Percentiles rank a stretch among this genome's conserved stretches.
These are phyloP conservation scores for Venturia oleaginea DNA, from an alignment of 2,329 filamentous ascomycete species.

Conservation along the genomic window DNA sequence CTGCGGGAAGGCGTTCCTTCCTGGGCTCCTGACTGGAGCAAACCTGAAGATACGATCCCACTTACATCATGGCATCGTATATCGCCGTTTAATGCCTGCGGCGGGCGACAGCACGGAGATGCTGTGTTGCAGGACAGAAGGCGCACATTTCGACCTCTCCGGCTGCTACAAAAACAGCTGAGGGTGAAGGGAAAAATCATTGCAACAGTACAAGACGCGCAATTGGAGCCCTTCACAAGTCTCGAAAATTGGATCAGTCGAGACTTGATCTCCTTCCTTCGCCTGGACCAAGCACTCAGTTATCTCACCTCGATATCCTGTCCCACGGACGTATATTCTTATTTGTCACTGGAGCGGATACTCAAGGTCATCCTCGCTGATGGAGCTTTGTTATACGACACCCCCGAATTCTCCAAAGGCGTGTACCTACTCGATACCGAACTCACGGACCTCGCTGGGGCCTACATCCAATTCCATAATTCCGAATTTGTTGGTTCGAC, in stretches of 20 bases:
- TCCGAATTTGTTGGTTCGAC: neutral
- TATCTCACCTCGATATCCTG: neutral
- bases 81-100: slow-evolving; percentile 10
- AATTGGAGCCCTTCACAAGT: slow-evolving; percentile 3
- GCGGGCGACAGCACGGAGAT: neutral
- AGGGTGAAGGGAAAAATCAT: slow-evolving; percentile 10
- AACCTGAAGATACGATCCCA: slow-evolving; percentile 7
- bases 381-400: slow-evolving; percentile 10
- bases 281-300: neutral
- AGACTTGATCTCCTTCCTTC: slow-evolving; percentile 6
- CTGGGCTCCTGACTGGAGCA: slow-evolving; percentile 11
- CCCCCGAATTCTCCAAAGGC: slow-evolving; percentile 9
- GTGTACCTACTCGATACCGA: slow-evolving; percentile 6
- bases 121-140: neutral
- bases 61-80: neutral
- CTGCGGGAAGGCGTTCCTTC: slow-evolving; percentile 7
- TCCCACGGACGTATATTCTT: neutral
- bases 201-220: neutral
- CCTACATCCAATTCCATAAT: slow-evolving; percentile 7
- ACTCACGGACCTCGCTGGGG: neutral
- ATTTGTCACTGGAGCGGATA: neutral
- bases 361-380: slow-evolving; percentile 9
- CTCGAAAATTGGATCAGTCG: slow-evolving; percentile 6
- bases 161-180: slow-evolving; percentile 5
- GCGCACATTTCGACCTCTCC: slow-evolving; percentile 10